phyloP scores from a whole-genome alignment of 805 yeast species.

The Kluyveromyces dobzhanskii region DNA sequence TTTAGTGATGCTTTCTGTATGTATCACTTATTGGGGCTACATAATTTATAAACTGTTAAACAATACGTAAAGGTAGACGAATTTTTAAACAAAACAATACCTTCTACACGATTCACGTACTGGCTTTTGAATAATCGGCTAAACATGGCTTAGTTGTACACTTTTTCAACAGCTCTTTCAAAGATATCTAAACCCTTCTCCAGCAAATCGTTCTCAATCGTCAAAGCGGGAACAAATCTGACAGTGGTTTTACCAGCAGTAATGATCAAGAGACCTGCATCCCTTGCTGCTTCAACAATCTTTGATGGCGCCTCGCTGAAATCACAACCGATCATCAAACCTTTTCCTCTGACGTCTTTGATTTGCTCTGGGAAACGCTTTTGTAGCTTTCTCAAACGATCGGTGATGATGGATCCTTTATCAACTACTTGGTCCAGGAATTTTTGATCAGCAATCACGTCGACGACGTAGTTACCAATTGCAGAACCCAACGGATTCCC shows the following conservation, averaged over 20 bases:
- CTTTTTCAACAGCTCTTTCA: slow-evolving; percentile 37
- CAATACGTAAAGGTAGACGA: no score
- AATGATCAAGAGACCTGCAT: slow-evolving; percentile 72
- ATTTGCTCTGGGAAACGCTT: slow-evolving; percentile 53
- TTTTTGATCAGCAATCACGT: slow-evolving; percentile 48
- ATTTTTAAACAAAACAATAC: no score
- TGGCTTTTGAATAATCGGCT: no score
- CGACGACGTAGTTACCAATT: slow-evolving; percentile 70
- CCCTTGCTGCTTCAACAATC: slow-evolving; percentile 63
- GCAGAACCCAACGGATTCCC: slow-evolving; percentile 92
- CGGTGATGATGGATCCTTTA: slow-evolving; percentile 50
- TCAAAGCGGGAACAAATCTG: slow-evolving; percentile 88
- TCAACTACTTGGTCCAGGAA: slow-evolving; percentile 53
- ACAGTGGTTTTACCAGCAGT: slow-evolving; percentile 90
- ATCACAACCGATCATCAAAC: slow-evolving; percentile 79
- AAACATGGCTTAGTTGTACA: slow-evolving; percentile 17
- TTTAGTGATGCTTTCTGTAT: neutral
- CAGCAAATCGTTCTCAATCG: slow-evolving; percentile 62
- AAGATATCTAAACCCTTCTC: slow-evolving; percentile 66
- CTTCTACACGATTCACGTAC: no score
- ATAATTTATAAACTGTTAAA: neutral
- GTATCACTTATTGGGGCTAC: neutral
- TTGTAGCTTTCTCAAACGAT: slow-evolving; percentile 42
- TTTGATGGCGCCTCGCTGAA: slow-evolving; percentile 53
- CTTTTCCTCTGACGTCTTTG: slow-evolving; percentile 75